A percentile compares a stretch with the other conserved stretches of the same genome.
Conservation (phyloP, 1,139 yeast species). For the Pichiaceae sp. region DNA sequence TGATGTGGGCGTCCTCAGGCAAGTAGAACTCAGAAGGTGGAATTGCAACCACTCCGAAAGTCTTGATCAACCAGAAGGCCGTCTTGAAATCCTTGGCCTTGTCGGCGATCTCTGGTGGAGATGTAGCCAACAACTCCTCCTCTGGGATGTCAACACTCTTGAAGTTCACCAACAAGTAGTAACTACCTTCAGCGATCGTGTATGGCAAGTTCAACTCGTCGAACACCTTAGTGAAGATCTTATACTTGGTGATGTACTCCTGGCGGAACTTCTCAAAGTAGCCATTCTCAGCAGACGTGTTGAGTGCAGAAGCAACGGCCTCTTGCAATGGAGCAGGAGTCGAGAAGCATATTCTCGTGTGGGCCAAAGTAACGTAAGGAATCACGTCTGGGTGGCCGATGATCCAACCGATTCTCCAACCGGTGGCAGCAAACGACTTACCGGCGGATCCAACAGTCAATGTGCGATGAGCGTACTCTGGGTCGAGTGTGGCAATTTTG, state of each 20-base stretch:
- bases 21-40: constrained; percentile 93
- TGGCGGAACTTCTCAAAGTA: constrained; percentile 66
- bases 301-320: constrained; percentile 75
- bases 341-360: constrained; percentile 84
- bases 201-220: constrained; percentile 85
- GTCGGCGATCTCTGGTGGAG: constrained; percentile 56
- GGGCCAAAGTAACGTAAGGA: constrained; percentile 80
- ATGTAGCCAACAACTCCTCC: constrained; percentile 32
- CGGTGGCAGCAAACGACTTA: constrained; percentile 94
- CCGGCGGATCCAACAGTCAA: constrained; percentile 96
- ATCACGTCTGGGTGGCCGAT: constrained; percentile 80
- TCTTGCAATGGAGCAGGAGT: constrained; percentile 93
- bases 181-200: constrained; percentile 87
- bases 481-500: constrained; percentile 74
- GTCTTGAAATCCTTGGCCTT: constrained; percentile 80
- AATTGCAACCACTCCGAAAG: constrained; percentile 88
- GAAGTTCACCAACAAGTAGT: constrained; percentile 82
- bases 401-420: constrained; percentile 97
- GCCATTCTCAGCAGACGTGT: constrained; percentile 46
- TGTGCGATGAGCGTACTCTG: constrained; percentile 71
- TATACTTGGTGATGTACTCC: constrained; percentile 62
- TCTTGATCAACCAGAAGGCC: constrained; percentile 89
- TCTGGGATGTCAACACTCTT: constrained; percentile 71
- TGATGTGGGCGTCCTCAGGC: constrained; percentile 60
- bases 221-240: constrained; percentile 64